These are phyloP conservation scores for Geosmithia morbida DNA, from an alignment of 2,329 filamentous ascomycete genomes.

Conservation along the genomic window DNA sequence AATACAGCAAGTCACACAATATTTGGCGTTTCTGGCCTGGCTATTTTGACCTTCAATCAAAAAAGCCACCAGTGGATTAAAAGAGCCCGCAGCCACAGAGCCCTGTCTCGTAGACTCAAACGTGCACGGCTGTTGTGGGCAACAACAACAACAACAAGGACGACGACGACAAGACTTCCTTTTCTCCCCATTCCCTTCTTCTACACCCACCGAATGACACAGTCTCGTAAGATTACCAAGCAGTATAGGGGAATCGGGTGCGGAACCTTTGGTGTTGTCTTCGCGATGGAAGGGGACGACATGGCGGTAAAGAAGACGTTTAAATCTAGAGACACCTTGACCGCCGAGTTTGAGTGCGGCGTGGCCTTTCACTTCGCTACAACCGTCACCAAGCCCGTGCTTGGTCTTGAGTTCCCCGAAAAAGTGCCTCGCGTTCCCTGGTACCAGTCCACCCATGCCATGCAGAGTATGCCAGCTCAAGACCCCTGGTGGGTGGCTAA, in stretches of 20 bases:
- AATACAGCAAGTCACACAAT: too few species aligned
- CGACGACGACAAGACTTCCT: too few species aligned
- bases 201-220: too few species aligned
- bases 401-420: conserved; percentile 1
- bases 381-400: conserved; percentile 1
- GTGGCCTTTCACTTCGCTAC: conserved; percentile 3
- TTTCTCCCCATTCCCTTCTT: too few species aligned
- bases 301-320: conserved; percentile 4
- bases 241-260: conserved; percentile 1
- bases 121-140: too few species aligned
- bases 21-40: too few species aligned
- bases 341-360: conserved; percentile 4
- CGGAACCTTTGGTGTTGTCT: conserved; percentile 5
- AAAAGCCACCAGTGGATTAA: too few species aligned
- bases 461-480: conserved; percentile 1
- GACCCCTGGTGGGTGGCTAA: conserved; percentile 4
- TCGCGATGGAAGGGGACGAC: conserved; percentile 1
- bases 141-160: too few species aligned
- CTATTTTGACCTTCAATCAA: too few species aligned
- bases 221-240: too few species aligned
- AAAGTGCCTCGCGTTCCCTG: conserved; percentile 3
- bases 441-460: conserved; percentile 4
- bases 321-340: conserved; percentile 2
- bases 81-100: too few species aligned
- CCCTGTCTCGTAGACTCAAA: too few species aligned